A percentile compares a stretch with the other conserved stretches of the same genome.
These are phyloP conservation scores for Boletus sp. DNA, from an alignment of 768 basidiomycete genomes.

Conservation along the genomic window DNA sequence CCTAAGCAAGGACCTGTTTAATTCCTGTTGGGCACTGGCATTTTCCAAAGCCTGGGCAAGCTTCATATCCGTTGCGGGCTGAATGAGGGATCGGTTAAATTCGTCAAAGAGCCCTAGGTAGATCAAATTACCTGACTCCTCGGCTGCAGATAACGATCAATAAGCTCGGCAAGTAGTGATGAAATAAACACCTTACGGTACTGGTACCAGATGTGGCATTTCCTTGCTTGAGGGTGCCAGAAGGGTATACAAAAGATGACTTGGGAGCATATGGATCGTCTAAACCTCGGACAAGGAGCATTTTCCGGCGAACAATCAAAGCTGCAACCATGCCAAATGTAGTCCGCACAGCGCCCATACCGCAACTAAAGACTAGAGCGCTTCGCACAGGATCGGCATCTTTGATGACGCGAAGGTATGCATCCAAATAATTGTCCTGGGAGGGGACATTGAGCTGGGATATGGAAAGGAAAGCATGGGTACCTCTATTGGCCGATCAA, in stretches of 20 bases:
- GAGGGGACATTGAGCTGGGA: neutral
- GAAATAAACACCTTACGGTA: conserved; percentile 41
- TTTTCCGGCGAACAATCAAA: conserved; percentile 77
- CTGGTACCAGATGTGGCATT: conserved; percentile 39
- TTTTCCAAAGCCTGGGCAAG: conserved; percentile 68
- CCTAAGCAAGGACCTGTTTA: conserved; percentile 70
- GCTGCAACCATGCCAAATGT: conserved; percentile 99
- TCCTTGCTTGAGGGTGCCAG: conserved; percentile 14
- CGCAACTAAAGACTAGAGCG: conserved; percentile 90
- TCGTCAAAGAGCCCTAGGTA: neutral
- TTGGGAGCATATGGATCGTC: conserved; percentile 74
- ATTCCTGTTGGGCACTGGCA: conserved; percentile 76
- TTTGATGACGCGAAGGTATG: conserved; percentile 81
- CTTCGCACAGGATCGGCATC: conserved; percentile 76
- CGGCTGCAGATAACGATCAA: conserved; percentile 16
- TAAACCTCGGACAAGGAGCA: conserved; percentile 58
- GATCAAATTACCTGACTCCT: conserved; percentile 28
- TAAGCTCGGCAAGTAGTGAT: neutral
- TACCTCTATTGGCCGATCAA: conserved; percentile 88
- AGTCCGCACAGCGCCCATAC: conserved; percentile 94
- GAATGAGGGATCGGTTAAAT: conserved; percentile 10
- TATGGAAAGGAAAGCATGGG: conserved; percentile 8
- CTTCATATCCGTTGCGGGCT: conserved; percentile 52
- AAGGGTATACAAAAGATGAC: conserved; percentile 15
- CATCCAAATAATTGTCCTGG: conserved; percentile 93